Conservation (phyloP, 2,329 filamentous ascomycete species). For the Neocucurbitaria cava region DNA sequence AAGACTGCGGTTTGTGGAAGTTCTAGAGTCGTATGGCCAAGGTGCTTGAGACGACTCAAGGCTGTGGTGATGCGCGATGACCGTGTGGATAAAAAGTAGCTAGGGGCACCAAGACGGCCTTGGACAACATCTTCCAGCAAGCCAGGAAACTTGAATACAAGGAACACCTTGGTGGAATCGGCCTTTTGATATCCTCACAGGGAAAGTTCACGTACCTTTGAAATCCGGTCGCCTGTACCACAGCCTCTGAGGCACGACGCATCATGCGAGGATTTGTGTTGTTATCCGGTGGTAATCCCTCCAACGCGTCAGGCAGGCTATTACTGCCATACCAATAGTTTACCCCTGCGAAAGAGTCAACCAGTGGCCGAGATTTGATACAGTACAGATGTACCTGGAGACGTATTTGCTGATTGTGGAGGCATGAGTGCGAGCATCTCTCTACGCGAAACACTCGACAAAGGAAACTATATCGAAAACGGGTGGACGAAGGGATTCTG, state of each 20-base stretch:
- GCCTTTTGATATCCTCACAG: neutral
- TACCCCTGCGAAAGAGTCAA: slow-evolving; percentile 31
- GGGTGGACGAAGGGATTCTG: slow-evolving; percentile 28
- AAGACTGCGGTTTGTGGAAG: neutral
- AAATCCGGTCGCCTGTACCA: slow-evolving; percentile 35
- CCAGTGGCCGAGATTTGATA: neutral
- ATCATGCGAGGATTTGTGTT: slow-evolving; percentile 34
- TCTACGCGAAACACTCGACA: slow-evolving; percentile 26
- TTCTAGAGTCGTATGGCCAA: neutral
- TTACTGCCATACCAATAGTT: slow-evolving; percentile 45
- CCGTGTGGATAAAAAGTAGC: neutral
- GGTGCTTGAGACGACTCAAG: neutral
- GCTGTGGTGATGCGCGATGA: neutral
- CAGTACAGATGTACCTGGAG: slow-evolving; percentile 35
- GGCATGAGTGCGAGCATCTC: slow-evolving; percentile 49
- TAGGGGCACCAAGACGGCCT: neutral
- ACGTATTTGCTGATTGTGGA: slow-evolving; percentile 43
- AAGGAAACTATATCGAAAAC: slow-evolving; percentile 28
- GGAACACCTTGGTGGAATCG: neutral
- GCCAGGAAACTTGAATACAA: neutral
- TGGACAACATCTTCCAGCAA: neutral
- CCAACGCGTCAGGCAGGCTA: slow-evolving; percentile 38
- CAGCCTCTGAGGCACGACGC: slow-evolving; percentile 43
- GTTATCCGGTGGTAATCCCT: slow-evolving; percentile 32
- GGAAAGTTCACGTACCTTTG: slow-evolving; percentile 34